A percentile compares a stretch with the other conserved stretches of the same genome.
phyloP scores from a whole-genome alignment of 2,329 filamentous ascomycete species.

The Pseudocercospora ulei region DNA sequence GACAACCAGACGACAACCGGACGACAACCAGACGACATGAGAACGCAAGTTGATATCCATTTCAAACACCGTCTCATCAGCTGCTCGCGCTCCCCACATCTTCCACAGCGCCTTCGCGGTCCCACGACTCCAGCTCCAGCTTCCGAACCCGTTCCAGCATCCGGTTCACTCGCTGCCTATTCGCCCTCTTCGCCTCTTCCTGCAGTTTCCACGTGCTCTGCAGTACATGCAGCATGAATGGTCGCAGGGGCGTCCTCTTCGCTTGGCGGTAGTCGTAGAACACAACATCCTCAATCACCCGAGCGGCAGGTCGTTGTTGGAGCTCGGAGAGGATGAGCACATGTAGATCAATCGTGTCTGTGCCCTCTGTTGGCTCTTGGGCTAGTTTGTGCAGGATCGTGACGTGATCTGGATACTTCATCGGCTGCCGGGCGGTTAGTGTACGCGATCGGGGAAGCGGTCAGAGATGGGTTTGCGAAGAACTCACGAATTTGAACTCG shows the following conservation, averaged over 20 bases:
- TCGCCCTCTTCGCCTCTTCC: slow-evolving; percentile 48
- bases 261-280: slow-evolving; percentile 61
- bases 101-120: slow-evolving; percentile 60
- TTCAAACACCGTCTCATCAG: slow-evolving; percentile 4
- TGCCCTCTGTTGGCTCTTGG: slow-evolving; percentile 42
- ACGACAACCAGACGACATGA: neutral
- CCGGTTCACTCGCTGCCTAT: slow-evolving; percentile 46
- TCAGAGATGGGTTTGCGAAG: too few relatives aligned
- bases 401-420: slow-evolving; percentile 72
- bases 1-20: neutral
- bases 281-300: slow-evolving; percentile 67
- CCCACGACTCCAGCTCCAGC: slow-evolving; percentile 67
- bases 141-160: slow-evolving; percentile 50
- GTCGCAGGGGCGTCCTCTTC: slow-evolving; percentile 49
- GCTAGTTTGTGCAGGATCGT: slow-evolving; percentile 74
- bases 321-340: slow-evolving; percentile 64
- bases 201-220: slow-evolving; percentile 52
- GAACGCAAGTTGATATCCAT: neutral
- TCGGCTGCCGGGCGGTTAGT: slow-evolving; percentile 48
- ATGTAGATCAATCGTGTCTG: slow-evolving; percentile 51
- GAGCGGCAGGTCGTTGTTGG: slow-evolving; percentile 61
- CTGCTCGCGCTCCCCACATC: slow-evolving; percentile 18
- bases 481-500: slow-evolving; percentile 71
- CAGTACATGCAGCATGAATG: slow-evolving; percentile 55
- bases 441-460: slow-evolving; percentile 31